Conservation (phyloP, 495 filamentous ascomycete species). For the Lichenothelia convexa region DNA sequence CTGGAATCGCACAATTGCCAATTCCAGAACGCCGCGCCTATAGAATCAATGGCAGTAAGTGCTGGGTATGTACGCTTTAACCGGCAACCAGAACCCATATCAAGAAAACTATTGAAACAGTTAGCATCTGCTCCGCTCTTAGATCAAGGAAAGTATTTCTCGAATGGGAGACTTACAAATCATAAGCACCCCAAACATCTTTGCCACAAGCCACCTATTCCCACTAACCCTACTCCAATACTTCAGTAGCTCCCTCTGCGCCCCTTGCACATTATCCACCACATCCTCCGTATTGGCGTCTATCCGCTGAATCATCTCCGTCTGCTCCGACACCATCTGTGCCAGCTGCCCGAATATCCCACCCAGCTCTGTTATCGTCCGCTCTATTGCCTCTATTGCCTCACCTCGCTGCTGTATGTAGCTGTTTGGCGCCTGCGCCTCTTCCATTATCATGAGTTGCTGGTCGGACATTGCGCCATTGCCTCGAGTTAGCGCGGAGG, state of each 20-base stretch:
- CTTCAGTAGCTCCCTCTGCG: conserved; percentile 84
- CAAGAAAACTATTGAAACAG: conserved; percentile 34
- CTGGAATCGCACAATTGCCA: too few species aligned
- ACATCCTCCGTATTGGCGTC: conserved; percentile 94
- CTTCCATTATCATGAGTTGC: conserved; percentile 88
- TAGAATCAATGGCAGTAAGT: too few species aligned
- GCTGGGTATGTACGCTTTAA: too few species aligned
- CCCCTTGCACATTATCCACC: conserved; percentile 91
- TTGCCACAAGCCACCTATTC: conserved; percentile 91
- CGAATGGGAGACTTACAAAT: conserved; percentile 27
- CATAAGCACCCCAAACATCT: conserved; percentile 93
- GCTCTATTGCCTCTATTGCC: conserved; percentile 91
- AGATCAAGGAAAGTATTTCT: background rate
- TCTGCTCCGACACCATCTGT: conserved; percentile 91
- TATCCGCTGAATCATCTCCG: conserved; percentile 61
- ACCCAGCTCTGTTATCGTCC: conserved; percentile 83
- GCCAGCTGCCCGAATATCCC: conserved; percentile 96
- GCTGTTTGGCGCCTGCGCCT: conserved; percentile 63
- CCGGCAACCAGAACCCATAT: conserved; percentile 40
- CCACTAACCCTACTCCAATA: conserved; percentile 89
- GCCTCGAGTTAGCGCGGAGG: conserved; percentile 8
- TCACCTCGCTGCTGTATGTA: conserved; percentile 90
- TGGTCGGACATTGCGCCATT: conserved; percentile 47
- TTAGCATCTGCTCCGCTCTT: conserved; percentile 7
- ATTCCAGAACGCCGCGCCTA: too few species aligned